A percentile compares a stretch with the other conserved stretches of the same genome.
phyloP scores from a whole-genome alignment of 352 stramenopile species.

The Globisporangium polare region DNA sequence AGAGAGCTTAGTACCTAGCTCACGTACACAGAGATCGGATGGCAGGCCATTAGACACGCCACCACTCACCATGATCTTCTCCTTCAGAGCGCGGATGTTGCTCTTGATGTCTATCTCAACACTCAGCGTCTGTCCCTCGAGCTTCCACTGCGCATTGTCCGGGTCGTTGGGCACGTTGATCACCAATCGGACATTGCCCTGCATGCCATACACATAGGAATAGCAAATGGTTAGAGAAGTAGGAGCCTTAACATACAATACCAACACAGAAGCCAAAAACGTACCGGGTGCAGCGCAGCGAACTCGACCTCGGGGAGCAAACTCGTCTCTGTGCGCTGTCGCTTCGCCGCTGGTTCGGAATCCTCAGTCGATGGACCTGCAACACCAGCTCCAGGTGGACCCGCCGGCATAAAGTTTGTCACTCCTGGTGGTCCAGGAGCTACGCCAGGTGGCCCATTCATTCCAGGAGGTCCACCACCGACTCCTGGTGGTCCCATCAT shows the following conservation, averaged over 20 bases:
- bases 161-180: slow-evolving; percentile 87
- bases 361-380: slow-evolving; percentile 18
- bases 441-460: slow-evolving; percentile 8
- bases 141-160: slow-evolving; percentile 90
- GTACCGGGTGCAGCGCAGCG: slow-evolving; percentile 64
- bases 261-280: slow-evolving; percentile 14
- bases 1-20: no score
- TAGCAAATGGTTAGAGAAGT: slow-evolving; percentile 10
- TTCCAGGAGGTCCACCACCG: slow-evolving; percentile 8
- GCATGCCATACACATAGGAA: slow-evolving; percentile 7
- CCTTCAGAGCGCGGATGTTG: slow-evolving; percentile 91
- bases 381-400: slow-evolving; percentile 2
- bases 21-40: no score
- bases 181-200: slow-evolving; percentile 63
- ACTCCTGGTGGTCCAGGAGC: slow-evolving; percentile 17
- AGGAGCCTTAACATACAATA: background rate
- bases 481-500: slow-evolving; percentile 32
- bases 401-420: background rate
- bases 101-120: slow-evolving; percentile 87
- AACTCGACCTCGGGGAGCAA: slow-evolving; percentile 83
- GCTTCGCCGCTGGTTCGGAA: slow-evolving; percentile 57
- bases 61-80: slow-evolving; percentile 67
- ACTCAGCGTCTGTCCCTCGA: slow-evolving; percentile 91
- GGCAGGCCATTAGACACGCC: background rate
- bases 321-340: slow-evolving; percentile 57